phyloP scores from a whole-genome alignment of 495 filamentous ascomycete species.

The Trichoderma erinaceum region DNA sequence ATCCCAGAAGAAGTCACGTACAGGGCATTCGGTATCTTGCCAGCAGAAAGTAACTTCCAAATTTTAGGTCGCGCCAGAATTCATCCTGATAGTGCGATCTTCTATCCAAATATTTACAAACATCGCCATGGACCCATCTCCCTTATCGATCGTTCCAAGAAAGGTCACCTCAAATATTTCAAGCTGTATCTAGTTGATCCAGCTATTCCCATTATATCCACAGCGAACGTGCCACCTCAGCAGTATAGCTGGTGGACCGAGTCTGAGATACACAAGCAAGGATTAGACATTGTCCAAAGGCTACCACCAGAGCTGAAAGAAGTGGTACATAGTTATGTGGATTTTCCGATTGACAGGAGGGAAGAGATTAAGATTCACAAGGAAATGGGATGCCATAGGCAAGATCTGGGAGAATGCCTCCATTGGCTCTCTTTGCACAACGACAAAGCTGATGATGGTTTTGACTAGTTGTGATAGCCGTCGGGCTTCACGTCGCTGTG shows the following conservation, averaged over 20 bases:
- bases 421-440: too few species aligned
- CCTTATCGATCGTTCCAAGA: conserved; percentile 41
- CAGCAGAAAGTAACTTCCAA: neutral
- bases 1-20: neutral
- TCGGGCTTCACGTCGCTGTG: too few species aligned
- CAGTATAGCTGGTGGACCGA: conserved; percentile 37
- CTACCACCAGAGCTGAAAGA: neutral
- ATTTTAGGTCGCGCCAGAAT: neutral
- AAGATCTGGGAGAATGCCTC: too few species aligned
- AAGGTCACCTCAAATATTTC: conserved; percentile 50
- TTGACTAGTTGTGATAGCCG: neutral
- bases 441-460: neutral
- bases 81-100: neutral
- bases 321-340: neutral
- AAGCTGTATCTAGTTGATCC: conserved; percentile 57
- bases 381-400: neutral
- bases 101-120: conserved; percentile 25
- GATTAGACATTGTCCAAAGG: neutral
- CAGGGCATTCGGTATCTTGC: neutral
- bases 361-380: neutral
- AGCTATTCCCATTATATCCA: conserved; percentile 40
- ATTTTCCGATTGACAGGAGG: neutral
- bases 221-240: conserved; percentile 54
- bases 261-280: conserved; percentile 10
- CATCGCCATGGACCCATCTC: conserved; percentile 46